These are phyloP conservation scores for Globisporangium megalacanthum DNA, from an alignment of 352 stramenopile species.

Conservation along the genomic window DNA sequence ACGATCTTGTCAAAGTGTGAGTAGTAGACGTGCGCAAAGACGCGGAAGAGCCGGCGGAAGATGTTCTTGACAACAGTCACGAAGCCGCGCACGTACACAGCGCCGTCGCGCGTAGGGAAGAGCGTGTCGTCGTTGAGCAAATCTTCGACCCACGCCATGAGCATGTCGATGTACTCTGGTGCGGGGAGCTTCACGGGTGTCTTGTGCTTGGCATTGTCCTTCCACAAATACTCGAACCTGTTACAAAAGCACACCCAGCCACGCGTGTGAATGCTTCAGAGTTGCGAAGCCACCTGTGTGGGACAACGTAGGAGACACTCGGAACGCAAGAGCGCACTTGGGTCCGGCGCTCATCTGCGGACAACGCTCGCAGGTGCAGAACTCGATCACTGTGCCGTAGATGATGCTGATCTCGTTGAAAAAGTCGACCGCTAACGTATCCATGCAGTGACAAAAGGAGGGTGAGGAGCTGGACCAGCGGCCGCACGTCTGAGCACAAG, in stretches of 20 bases:
- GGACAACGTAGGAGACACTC: too few species aligned
- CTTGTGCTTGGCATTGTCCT: slow-evolving; percentile 71
- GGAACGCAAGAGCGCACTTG: slow-evolving; percentile 25
- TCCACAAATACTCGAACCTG: slow-evolving; percentile 89
- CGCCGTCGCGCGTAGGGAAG: slow-evolving; percentile 64
- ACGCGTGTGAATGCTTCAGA: too few species aligned
- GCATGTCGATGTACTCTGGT: slow-evolving; percentile 90
- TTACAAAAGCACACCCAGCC: too few species aligned
- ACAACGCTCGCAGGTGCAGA: slow-evolving; percentile 62
- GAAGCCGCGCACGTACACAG: slow-evolving; percentile 82
- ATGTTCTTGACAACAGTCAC: slow-evolving; percentile 87
- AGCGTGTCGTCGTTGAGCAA: slow-evolving; percentile 77
- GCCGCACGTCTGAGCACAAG: background rate
- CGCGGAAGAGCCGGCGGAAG: slow-evolving; percentile 94
- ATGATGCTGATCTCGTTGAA: slow-evolving; percentile 94
- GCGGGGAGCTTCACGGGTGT: slow-evolving; percentile 61
- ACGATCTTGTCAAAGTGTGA: slow-evolving; percentile 95
- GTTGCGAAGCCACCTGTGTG: too few species aligned
- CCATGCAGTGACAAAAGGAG: background rate
- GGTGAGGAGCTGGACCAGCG: background rate
- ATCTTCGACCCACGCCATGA: slow-evolving; percentile 90
- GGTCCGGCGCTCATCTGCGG: slow-evolving; percentile 69
- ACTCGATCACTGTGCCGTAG: slow-evolving; percentile 88
- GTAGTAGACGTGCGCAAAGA: slow-evolving; percentile 97
- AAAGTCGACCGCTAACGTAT: slow-evolving; percentile 83